Base-by-base conservation (phyloP, 495 filamentous ascomycete species). In the Tuber aestivum region DNA sequence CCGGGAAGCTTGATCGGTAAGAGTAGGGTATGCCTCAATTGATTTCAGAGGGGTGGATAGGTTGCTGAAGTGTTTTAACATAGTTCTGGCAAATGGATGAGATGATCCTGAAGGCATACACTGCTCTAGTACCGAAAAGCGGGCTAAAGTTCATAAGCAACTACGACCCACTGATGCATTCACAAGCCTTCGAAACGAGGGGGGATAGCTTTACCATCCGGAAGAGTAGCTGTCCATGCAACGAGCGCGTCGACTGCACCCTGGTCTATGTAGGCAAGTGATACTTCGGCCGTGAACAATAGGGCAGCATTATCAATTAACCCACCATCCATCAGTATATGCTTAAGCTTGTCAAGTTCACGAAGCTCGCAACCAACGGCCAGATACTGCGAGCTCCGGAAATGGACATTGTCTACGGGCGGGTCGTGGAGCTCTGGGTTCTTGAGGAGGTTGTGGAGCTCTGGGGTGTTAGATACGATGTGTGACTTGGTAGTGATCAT, bases 91-190 rank as follows among this genome's bases (percentile, higher is more conserved):
- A 86, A 97, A 97, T 0, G 94, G 94, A 83, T 97, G 92, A 27
- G 89, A 84, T 3, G 86, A 84, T 1, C 94, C 92, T 73, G 91
- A 89, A 0, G 94, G 94, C 23, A 97, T 87, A 75, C 92, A 91
- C 82, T 97, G 94, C 82, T 97, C 94, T 20, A 97, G 85, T n/a
- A 97, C 86, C 80, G 93, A 94, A 83, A 97, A 97, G n/a, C 76
- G 77, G 77, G 82, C 77, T 83, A 76, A 75, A 27, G 69, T 41
- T 35, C n/a, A 77, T 84, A 70, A 86, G 82, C 75, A 56, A 71
- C 69, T 45, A 72, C 74, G 14, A 38, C 41, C 56, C 50, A 27
- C n/a, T 41, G n/a, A 70, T 40, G 50, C 50, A 32, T 56, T 27
- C 50, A 20, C 21, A 61, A 37, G 44, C 69, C 35, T 50, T 69